Percentiles rank a stretch among this genome's conserved stretches.
phyloP scores from a whole-genome alignment of 176 grass and related monocot genomes.

The Triticum dicoccoides region DNA sequence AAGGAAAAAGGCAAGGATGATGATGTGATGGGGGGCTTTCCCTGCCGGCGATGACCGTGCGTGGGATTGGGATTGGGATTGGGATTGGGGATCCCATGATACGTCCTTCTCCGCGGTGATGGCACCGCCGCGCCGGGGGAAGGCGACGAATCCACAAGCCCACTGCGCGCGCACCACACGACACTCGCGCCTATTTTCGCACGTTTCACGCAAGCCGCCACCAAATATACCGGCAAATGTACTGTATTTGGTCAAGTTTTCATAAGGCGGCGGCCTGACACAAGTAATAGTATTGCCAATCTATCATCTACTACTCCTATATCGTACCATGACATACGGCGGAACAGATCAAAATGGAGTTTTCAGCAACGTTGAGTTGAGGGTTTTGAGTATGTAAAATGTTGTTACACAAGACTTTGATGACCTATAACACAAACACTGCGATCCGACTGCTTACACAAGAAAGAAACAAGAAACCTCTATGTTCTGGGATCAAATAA shows the following conservation, averaged over 20 bases:
- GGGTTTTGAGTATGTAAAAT: background rate
- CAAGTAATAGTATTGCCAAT: too few species aligned
- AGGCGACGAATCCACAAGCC: background rate
- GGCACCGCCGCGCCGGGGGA: background rate
- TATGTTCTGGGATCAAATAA: background rate
- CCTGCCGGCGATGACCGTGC: background rate
- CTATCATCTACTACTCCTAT: too few species aligned
- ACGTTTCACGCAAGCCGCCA: background rate
- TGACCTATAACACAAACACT: background rate
- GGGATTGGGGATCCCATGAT: background rate
- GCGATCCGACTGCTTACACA: background rate
- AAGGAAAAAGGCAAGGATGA: background rate
- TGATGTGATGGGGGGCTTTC: background rate
- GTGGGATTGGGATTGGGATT: background rate
- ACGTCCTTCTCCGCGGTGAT: background rate
- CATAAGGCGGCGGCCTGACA: too few species aligned
- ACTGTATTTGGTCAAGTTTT: background rate
- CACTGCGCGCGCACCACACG: background rate
- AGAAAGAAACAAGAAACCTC: background rate
- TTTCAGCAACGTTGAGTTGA: background rate
- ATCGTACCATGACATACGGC: too few species aligned
- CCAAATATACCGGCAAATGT: background rate
- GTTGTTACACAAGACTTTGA: slow-evolving; percentile 8
- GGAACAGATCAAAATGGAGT: background rate
- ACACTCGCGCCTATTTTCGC: background rate